Percentiles rank a stretch among this genome's conserved stretches.
These are phyloP conservation scores for Phytophthora melonis DNA, from an alignment of 352 stramenopile genomes.

Conservation along the genomic window DNA sequence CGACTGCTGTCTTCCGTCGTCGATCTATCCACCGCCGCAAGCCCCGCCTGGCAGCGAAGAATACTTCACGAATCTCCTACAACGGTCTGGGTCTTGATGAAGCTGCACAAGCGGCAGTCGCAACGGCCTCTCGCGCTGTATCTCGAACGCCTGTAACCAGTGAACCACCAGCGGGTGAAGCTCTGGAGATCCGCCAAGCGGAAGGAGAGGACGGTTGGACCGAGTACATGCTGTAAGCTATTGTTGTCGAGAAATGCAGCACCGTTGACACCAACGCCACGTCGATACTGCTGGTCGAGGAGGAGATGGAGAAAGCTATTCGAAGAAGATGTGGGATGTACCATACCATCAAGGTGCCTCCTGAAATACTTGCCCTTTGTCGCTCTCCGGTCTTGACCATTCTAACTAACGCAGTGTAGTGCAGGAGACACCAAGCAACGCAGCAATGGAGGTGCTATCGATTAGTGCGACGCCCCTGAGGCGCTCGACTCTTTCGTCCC, in stretches of 20 bases:
- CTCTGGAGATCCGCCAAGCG: conserved; percentile 3
- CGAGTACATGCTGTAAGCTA: conserved; percentile 17
- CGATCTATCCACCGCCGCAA: conserved; percentile 42
- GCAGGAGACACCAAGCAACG: conserved; percentile 3
- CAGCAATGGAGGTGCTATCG: conserved; percentile 44
- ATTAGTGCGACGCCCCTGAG: conserved; percentile 45
- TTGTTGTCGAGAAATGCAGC: conserved; percentile 1
- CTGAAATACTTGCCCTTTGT: conserved; percentile 7
- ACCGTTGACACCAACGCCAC: not conserved
- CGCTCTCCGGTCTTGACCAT: not conserved
- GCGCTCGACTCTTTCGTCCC: conserved; percentile 51
- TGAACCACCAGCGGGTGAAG: conserved; percentile 1
- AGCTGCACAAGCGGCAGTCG: not conserved
- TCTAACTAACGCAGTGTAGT: not conserved
- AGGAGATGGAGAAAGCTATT: conserved; percentile 6
- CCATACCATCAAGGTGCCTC: not conserved
- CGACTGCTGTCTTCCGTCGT: conserved; percentile 62
- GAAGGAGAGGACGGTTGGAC: conserved; percentile 16
- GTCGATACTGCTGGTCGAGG: not conserved
- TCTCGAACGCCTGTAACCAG: not conserved
- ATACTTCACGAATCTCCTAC: conserved; percentile 52
- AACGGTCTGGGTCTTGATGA: conserved; percentile 31
- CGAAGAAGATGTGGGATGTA: conserved; percentile 4
- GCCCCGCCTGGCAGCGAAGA: conserved; percentile 8
- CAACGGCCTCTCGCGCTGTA: not conserved